phyloP scores from a whole-genome alignment of 768 basidiomycete species.

The Boletus subparvulus region DNA sequence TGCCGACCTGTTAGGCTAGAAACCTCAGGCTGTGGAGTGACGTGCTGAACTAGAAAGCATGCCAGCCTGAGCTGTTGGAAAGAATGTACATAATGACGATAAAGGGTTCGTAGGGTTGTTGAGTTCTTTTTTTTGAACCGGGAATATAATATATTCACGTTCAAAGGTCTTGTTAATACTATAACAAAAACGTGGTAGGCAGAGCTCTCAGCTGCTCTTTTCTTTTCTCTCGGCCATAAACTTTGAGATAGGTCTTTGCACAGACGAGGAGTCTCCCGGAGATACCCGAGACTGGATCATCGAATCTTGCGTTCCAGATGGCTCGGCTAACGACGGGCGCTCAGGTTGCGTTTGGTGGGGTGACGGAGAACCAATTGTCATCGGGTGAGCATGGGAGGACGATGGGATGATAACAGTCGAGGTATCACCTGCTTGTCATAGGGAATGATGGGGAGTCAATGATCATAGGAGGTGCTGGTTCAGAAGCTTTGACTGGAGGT shows the following conservation, averaged over 20 bases:
- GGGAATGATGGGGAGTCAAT: conserved; percentile 24
- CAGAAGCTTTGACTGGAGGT: background rate
- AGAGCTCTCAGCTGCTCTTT: background rate
- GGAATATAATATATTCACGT: background rate
- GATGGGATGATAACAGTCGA: background rate
- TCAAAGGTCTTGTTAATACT: background rate
- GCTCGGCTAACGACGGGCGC: conserved; percentile 25
- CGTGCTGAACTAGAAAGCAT: background rate
- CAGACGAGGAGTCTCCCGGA: background rate
- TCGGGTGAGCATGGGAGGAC: conserved; percentile 5
- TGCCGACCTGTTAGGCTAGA: too few relatives aligned
- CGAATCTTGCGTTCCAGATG: conserved; percentile 13
- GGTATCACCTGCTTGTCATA: background rate
- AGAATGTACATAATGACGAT: background rate
- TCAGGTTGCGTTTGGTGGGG: conserved; percentile 13
- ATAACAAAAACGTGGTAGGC: background rate
- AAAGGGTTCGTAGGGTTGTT: background rate
- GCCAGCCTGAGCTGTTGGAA: background rate
- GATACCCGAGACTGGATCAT: background rate
- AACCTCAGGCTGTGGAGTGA: background rate
- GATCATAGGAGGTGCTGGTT: conserved; percentile 7
- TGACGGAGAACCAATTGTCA: conserved; percentile 18
- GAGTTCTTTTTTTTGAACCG: background rate
- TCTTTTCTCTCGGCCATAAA: conserved; percentile 35
- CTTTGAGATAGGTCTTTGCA: conserved; percentile 27